phyloP scores from a whole-genome alignment of 2,329 filamentous ascomycete genomes.

The Beauveria australis region DNA sequence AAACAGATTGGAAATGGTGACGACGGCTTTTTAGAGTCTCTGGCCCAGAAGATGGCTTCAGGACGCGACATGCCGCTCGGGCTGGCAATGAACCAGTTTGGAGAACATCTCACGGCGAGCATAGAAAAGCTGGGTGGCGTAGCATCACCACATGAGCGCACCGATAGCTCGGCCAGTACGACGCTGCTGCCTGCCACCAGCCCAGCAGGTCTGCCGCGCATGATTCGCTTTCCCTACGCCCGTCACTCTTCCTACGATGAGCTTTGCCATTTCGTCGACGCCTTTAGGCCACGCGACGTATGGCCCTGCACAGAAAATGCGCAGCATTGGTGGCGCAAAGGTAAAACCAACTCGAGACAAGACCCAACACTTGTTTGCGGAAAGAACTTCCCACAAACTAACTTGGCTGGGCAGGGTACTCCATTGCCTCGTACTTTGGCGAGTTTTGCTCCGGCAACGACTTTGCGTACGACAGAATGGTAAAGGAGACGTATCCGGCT shows the following conservation, averaged over 20 bases:
- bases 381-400: too few species aligned
- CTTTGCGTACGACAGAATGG: conserved; percentile 59
- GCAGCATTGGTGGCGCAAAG: conserved; percentile 50
- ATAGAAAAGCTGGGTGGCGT: conserved; percentile 18
- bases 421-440: conserved; percentile 65
- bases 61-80: conserved; percentile 27
- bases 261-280: conserved; percentile 59
- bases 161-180: neutral
- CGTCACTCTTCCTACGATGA: conserved; percentile 83
- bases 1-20: conserved; percentile 8
- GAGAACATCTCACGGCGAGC: conserved; percentile 22
- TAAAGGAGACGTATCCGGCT: conserved; percentile 30
- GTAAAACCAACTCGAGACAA: conserved; percentile 15
- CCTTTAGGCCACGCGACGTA: conserved; percentile 66
- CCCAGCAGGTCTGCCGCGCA: conserved; percentile 24
- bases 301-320: conserved; percentile 73
- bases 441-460: conserved; percentile 49
- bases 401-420: conserved; percentile 32
- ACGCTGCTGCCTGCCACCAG: neutral
- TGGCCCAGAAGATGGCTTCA: conserved; percentile 13
- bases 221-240: conserved; percentile 70
- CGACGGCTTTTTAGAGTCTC: conserved; percentile 17
- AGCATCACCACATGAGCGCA: neutral
- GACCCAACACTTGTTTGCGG: too few species aligned
- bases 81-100: conserved; percentile 20